Evolutionary conservation across 129 eudicot genomes (phyloP).

Genomic region (Tagetes erecta): DNA sequence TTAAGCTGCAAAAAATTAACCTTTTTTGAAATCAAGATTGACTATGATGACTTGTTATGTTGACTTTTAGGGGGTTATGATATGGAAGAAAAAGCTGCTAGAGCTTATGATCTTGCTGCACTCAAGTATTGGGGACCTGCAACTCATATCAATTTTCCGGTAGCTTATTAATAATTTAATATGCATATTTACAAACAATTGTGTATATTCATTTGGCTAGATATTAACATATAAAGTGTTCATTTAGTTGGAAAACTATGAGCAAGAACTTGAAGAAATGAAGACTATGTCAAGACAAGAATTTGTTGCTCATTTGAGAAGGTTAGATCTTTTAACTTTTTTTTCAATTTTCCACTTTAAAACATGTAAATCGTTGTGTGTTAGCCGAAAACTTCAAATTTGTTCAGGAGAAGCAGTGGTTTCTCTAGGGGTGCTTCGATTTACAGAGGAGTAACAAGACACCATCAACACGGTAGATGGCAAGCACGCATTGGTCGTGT

Average conservation of each 20-base stretch:
- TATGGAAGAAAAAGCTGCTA: slow-evolving; percentile 95
- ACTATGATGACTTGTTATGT: slow-evolving; percentile 25
- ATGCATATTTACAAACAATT: not conserved
- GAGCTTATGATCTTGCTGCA: slow-evolving; percentile 94
- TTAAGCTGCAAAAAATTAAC: not conserved
- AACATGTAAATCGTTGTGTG: not conserved
- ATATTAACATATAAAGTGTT: slow-evolving; percentile 3
- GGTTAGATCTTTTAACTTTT: slow-evolving; percentile 32
- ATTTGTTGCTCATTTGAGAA: slow-evolving; percentile 92
- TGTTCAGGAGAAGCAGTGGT: slow-evolving; percentile 82
- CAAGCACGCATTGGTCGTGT: slow-evolving; percentile 96
- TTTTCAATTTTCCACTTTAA: not conserved
- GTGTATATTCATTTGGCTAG: not conserved
- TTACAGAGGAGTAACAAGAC: slow-evolving; percentile 96
- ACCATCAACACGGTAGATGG: slow-evolving; percentile 97
- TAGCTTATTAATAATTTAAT: slow-evolving; percentile 16
- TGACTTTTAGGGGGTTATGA: slow-evolving; percentile 82
- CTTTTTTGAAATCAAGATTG: slow-evolving; percentile 28
- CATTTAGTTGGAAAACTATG: slow-evolving; percentile 76
- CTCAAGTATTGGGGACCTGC: slow-evolving; percentile 97
- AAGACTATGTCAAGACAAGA: slow-evolving; percentile 92
- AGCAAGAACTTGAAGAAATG: slow-evolving; percentile 79
- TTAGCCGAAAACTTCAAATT: not conserved
- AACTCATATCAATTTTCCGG: slow-evolving; percentile 89
- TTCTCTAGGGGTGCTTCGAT: slow-evolving; percentile 93